phyloP scores from a whole-genome alignment of 257 asterid genomes.

The Jaltomata sinuosa region DNA sequence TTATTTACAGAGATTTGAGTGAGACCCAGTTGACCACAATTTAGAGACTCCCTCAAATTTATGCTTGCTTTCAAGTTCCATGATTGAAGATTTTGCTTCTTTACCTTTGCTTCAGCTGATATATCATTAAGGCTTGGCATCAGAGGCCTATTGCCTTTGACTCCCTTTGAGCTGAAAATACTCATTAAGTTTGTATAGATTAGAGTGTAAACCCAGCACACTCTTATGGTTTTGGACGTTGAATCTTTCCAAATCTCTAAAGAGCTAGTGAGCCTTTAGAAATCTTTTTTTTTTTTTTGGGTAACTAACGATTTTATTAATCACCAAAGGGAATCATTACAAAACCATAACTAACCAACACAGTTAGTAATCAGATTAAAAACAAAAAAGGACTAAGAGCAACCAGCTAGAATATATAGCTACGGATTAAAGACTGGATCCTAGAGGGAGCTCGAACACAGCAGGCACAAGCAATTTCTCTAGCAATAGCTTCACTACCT shows the following conservation, averaged over 20 bases:
- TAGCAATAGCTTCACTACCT: too few relatives aligned
- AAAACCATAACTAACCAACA: too few relatives aligned
- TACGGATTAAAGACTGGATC: too few relatives aligned
- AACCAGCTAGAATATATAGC: too few relatives aligned
- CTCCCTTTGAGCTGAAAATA: not conserved
- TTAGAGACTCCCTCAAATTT: conserved; percentile 42
- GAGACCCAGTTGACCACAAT: conserved; percentile 38
- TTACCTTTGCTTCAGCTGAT: not conserved
- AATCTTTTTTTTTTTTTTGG: not conserved
- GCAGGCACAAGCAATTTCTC: too few relatives aligned
- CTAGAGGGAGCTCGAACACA: too few relatives aligned
- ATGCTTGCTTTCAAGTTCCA: conserved; percentile 40
- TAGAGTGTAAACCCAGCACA: not conserved
- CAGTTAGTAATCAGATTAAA: too few relatives aligned
- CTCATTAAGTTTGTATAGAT: not conserved
- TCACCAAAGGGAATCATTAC: too few relatives aligned
- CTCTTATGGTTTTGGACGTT: not conserved
- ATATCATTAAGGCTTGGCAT: not conserved
- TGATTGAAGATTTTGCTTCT: conserved; percentile 4
- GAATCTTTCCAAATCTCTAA: not conserved
- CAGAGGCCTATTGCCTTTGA: not conserved
- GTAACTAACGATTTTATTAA: too few relatives aligned
- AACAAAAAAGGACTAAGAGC: too few relatives aligned
- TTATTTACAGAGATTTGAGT: conserved; percentile 49
- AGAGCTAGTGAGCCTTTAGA: not conserved